Percentiles rank a stretch among this genome's conserved stretches.
phyloP scores from a whole-genome alignment of 1,284 basidiomycete genomes.

The Rhizoctonia solani region DNA sequence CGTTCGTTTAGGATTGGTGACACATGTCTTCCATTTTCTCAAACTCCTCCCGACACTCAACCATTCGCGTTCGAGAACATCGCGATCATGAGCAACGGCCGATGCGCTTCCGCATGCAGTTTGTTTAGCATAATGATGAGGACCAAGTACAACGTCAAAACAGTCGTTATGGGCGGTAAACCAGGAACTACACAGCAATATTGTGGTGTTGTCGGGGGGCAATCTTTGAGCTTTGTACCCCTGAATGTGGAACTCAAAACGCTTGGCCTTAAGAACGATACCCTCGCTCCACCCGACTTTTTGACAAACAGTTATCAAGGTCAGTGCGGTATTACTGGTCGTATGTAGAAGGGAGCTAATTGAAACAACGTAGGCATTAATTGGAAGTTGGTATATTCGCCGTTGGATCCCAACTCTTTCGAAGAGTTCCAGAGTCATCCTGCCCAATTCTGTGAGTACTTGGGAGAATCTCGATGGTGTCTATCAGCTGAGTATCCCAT shows the following conservation, averaged over 20 bases:
- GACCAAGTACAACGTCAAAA: conserved; percentile 60
- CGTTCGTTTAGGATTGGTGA: neutral
- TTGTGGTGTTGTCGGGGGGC: conserved; percentile 64
- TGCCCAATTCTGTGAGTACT: conserved; percentile 30
- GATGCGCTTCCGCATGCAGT: conserved; percentile 5
- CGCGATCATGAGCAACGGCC: conserved; percentile 27
- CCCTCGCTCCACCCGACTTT: conserved; percentile 64
- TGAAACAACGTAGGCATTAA: conserved; percentile 55
- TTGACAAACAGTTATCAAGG: conserved; percentile 45
- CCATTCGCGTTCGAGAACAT: conserved; percentile 29
- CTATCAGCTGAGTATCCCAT: too few species aligned
- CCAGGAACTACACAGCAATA: conserved; percentile 59
- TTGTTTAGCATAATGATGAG: conserved; percentile 58
- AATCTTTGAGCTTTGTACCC: conserved; percentile 59
- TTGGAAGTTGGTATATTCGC: conserved; percentile 64
- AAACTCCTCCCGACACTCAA: conserved; percentile 1
- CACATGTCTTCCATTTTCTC: conserved; percentile 15
- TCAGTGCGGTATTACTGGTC: conserved; percentile 46
- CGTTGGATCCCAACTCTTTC: conserved; percentile 50
- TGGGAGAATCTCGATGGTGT: too few species aligned
- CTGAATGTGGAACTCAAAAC: conserved; percentile 66
- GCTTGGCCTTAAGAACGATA: conserved; percentile 57
- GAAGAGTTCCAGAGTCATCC: conserved; percentile 29
- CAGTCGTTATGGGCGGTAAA: conserved; percentile 60
- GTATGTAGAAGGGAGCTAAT: conserved; percentile 52